These are phyloP conservation scores for Dacryopinax primogenitus DNA, from an alignment of 768 basidiomycete genomes.

Conservation along the genomic window DNA sequence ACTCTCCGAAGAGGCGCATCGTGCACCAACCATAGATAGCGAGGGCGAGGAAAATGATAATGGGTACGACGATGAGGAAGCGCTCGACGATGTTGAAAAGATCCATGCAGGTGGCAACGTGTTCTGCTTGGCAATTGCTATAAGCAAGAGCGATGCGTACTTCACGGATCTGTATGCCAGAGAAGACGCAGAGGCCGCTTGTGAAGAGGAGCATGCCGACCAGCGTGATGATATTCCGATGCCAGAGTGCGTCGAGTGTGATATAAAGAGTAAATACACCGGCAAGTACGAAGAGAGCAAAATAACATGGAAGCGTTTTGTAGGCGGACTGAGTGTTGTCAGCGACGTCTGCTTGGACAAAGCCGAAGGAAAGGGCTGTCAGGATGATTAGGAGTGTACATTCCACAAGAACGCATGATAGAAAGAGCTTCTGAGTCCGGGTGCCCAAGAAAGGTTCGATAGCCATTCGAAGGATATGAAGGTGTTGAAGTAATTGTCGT, in stretches of 20 bases:
- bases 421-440: constrained; percentile 57
- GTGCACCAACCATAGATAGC: constrained; percentile 54
- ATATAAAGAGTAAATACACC: constrained; percentile 70
- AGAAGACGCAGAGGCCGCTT: constrained; percentile 54
- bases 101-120: constrained; percentile 26
- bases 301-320: constrained; percentile 71
- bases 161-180: constrained; percentile 43
- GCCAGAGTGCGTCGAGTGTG: constrained; percentile 67
- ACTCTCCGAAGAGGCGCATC: constrained; percentile 61
- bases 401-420: constrained; percentile 36
- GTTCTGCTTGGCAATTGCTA: constrained; percentile 25
- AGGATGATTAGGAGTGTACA: constrained; percentile 19
- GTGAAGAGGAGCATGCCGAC: constrained; percentile 45
- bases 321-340: constrained; percentile 22
- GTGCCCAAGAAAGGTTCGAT: constrained; percentile 44
- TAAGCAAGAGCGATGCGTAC: constrained; percentile 14
- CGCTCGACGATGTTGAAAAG: constrained; percentile 50
- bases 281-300: constrained; percentile 69
- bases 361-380: constrained; percentile 28
- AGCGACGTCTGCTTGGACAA: not conserved
- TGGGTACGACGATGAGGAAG: constrained; percentile 60
- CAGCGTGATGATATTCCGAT: constrained; percentile 68
- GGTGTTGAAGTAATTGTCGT: not conserved
- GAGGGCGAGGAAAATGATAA: constrained; percentile 55
- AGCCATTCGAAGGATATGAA: constrained; percentile 12